A percentile compares a stretch with the other conserved stretches of the same genome.
phyloP scores from a whole-genome alignment of 331 rosid species.

The Quercus phellos region DNA sequence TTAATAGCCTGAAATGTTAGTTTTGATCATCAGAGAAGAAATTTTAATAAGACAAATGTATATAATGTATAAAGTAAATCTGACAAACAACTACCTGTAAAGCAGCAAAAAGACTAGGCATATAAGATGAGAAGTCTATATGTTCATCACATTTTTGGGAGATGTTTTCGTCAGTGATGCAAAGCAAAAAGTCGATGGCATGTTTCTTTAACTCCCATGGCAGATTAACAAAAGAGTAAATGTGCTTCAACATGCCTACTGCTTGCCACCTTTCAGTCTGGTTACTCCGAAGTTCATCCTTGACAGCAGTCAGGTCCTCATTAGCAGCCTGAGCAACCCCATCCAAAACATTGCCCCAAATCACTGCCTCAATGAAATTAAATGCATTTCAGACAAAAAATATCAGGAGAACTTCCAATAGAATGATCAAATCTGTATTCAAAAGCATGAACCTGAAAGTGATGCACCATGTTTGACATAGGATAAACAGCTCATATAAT shows the following conservation, averaged over 20 bases:
- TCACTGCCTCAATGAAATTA: constrained; percentile 35
- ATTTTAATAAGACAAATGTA: constrained; percentile 3
- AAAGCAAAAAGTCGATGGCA: constrained; percentile 61
- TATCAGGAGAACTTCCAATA: constrained; percentile 10
- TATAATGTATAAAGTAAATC: constrained; percentile 5
- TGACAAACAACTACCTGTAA: constrained; percentile 57
- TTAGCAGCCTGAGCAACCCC: constrained; percentile 48
- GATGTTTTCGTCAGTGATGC: constrained; percentile 40
- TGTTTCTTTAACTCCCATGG: constrained; percentile 77
- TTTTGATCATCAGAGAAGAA: constrained; percentile 14
- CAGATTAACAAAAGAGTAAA: constrained; percentile 47
- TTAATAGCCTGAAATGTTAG: constrained; percentile 64
- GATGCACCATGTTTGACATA: constrained; percentile 69
- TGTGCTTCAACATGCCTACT: constrained; percentile 64
- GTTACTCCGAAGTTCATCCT: constrained; percentile 51
- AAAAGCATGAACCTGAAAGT: constrained; percentile 64
- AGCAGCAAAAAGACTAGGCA: constrained; percentile 58
- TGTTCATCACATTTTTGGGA: constrained; percentile 27
- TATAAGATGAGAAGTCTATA: constrained; percentile 38
- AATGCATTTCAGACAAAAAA: constrained; percentile 12
- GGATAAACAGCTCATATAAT: constrained; percentile 42
- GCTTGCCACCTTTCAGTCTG: constrained; percentile 80
- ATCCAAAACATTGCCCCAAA: constrained; percentile 67
- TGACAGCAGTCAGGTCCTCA: constrained; percentile 47
- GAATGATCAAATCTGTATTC: constrained; percentile 13